Conservation (phyloP, 148 eudicot genomes). For the Linanthus parryae region DNA sequence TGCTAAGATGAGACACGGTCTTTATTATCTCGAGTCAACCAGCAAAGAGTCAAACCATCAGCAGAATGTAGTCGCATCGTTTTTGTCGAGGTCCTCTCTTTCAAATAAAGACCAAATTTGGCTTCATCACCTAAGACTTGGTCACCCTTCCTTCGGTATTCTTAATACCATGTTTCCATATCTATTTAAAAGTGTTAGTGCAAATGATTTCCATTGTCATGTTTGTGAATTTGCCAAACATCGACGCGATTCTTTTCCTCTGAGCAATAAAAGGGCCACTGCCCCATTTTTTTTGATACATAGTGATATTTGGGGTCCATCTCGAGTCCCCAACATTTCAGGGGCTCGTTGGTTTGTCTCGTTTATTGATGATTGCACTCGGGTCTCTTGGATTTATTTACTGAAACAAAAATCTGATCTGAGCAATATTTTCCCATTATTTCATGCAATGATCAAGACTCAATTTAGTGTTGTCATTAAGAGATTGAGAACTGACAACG, state of each 20-base stretch:
- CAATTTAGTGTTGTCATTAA: constrained; percentile 4
- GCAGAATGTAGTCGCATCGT: background rate
- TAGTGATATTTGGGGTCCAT: too few species aligned
- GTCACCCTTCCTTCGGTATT: background rate
- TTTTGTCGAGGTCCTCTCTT: background rate
- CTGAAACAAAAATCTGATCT: constrained; percentile 7
- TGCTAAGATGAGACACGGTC: background rate
- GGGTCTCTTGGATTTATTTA: constrained; percentile 1
- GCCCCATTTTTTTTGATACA: background rate
- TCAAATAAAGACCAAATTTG: background rate
- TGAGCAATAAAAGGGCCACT: background rate
- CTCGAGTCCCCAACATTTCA: constrained; percentile 1
- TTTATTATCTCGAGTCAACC: background rate
- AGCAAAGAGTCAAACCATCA: background rate
- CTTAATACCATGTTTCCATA: background rate
- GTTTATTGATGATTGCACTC: constrained; percentile 11
- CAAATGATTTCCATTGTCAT: background rate
- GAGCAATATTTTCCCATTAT: background rate
- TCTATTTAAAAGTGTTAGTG: background rate
- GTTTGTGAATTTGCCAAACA: background rate
- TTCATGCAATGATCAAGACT: constrained; percentile 1
- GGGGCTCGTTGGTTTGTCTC: too few species aligned
- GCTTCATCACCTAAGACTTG: background rate
- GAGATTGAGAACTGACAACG: background rate
- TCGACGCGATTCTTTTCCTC: background rate